Evolutionary conservation across 139 green algal species (phyloP).

Genomic region (Chlamydomonas asymmetrica): DNA sequence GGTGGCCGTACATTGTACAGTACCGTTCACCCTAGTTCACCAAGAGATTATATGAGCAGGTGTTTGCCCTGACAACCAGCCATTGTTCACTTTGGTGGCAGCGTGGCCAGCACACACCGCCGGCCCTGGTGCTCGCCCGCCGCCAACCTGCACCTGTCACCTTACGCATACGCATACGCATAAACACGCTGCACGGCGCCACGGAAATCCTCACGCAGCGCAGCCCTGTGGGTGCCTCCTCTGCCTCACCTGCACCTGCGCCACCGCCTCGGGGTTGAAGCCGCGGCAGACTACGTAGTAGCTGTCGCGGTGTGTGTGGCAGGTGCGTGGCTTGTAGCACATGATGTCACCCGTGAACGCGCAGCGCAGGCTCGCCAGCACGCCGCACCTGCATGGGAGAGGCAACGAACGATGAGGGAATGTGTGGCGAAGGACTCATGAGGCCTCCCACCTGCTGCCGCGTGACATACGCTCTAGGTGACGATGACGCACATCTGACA

Average conservation of each 20-base stretch:
- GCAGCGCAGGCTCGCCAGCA: conserved; percentile 35
- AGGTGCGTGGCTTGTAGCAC: conserved; percentile 42
- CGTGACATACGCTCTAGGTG: too few relatives aligned
- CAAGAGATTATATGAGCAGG: too few relatives aligned
- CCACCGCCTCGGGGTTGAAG: conserved; percentile 11
- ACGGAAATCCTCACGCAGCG: too few relatives aligned
- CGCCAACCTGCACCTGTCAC: background rate
- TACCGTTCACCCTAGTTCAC: too few relatives aligned
- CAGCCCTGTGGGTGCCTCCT: too few relatives aligned
- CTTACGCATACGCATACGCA: too few relatives aligned
- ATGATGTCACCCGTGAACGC: conserved; percentile 32
- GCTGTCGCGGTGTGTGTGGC: conserved; percentile 28
- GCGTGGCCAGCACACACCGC: background rate
- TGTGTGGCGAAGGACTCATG: too few relatives aligned
- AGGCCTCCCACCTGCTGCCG: too few relatives aligned
- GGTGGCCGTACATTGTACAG: too few relatives aligned
- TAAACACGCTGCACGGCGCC: background rate
- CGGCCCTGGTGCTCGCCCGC: background rate
- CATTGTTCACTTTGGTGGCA: too few relatives aligned
- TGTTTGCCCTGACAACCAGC: too few relatives aligned
- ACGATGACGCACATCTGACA: too few relatives aligned
- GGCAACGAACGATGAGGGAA: background rate
- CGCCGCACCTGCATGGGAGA: conserved; percentile 1
- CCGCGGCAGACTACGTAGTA: conserved; percentile 37
- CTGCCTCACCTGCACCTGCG: conserved; percentile 13